Percentiles rank a stretch among this genome's conserved stretches.
phyloP scores from a whole-genome alignment of 441 rosid genomes.

The Eruca vesicaria region DNA sequence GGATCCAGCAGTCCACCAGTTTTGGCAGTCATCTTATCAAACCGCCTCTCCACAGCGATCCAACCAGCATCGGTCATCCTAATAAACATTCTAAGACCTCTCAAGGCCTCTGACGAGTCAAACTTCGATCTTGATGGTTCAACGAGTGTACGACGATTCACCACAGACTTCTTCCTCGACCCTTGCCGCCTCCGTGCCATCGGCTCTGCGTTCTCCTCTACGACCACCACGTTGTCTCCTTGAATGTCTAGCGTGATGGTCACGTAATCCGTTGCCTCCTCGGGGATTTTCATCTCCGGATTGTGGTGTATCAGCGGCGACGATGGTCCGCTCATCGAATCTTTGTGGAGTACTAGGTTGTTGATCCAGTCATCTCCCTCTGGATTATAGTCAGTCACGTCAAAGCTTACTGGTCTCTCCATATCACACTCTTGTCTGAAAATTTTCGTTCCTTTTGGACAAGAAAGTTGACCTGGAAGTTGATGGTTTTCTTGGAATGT shows the following conservation, averaged over 20 bases:
- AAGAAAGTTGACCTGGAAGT: background rate
- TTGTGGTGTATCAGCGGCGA: background rate
- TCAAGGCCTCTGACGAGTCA: constrained; percentile 29
- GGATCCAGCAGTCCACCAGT: constrained; percentile 39
- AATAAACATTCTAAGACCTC: constrained; percentile 41
- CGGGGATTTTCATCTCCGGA: background rate
- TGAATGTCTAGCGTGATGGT: constrained; percentile 4
- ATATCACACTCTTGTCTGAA: background rate
- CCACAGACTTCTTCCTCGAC: background rate
- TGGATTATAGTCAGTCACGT: constrained; percentile 13
- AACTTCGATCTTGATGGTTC: background rate
- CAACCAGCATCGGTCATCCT: constrained; percentile 47
- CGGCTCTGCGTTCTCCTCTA: background rate
- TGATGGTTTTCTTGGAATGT: background rate
- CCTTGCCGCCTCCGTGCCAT: background rate
- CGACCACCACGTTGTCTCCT: background rate
- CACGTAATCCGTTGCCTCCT: constrained; percentile 12
- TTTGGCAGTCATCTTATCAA: constrained; percentile 36
- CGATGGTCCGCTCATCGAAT: background rate
- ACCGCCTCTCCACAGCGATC: constrained; percentile 49
- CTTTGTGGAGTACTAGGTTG: background rate
- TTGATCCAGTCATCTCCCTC: background rate
- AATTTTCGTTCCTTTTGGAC: background rate
- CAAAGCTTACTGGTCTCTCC: constrained; percentile 16
- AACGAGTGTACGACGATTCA: background rate